Conservation (phyloP, 2,329 filamentous ascomycete species). For the Emergomyces pasteurianus region DNA sequence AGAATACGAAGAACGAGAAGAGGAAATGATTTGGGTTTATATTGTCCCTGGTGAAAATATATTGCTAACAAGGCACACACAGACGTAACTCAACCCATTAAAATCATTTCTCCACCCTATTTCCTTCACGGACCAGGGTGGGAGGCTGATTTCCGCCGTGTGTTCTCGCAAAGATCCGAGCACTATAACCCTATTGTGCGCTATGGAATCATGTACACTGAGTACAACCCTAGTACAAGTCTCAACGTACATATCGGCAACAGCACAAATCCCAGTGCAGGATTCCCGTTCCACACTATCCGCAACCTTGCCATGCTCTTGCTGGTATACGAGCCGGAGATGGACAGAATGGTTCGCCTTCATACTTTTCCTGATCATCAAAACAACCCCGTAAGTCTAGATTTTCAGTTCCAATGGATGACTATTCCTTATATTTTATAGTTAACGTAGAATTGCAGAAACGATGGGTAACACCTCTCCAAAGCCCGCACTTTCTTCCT, state of each 20-base stretch:
- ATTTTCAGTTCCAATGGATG: not conserved
- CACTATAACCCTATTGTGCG: slow-evolving; percentile 7
- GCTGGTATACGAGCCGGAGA: slow-evolving; percentile 10
- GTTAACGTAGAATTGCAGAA: not conserved
- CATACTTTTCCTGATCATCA: not conserved
- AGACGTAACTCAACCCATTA: slow-evolving; percentile 10
- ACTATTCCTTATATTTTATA: not conserved
- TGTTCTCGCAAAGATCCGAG: slow-evolving; percentile 7
- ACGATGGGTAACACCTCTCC: slow-evolving; percentile 4
- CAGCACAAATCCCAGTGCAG: slow-evolving; percentile 1
- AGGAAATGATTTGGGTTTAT: not conserved
- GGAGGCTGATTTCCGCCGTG: slow-evolving; percentile 9
- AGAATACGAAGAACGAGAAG: no score
- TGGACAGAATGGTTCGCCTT: slow-evolving; percentile 8
- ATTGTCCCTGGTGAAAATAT: not conserved
- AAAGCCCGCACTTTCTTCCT: slow-evolving; percentile 8
- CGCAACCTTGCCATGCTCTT: slow-evolving; percentile 13
- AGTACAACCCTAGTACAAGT: slow-evolving; percentile 8
- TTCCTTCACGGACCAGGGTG: slow-evolving; percentile 2
- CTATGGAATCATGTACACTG: slow-evolving; percentile 5
- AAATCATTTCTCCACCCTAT: slow-evolving; percentile 11
- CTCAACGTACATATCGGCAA: slow-evolving; percentile 12
- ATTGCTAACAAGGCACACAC: not conserved
- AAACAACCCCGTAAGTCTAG: slow-evolving; percentile 3
- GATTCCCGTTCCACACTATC: slow-evolving; percentile 9